These are phyloP conservation scores for Fusarium nematophilum DNA, from an alignment of 2,329 filamentous ascomycete genomes.

Conservation along the genomic window DNA sequence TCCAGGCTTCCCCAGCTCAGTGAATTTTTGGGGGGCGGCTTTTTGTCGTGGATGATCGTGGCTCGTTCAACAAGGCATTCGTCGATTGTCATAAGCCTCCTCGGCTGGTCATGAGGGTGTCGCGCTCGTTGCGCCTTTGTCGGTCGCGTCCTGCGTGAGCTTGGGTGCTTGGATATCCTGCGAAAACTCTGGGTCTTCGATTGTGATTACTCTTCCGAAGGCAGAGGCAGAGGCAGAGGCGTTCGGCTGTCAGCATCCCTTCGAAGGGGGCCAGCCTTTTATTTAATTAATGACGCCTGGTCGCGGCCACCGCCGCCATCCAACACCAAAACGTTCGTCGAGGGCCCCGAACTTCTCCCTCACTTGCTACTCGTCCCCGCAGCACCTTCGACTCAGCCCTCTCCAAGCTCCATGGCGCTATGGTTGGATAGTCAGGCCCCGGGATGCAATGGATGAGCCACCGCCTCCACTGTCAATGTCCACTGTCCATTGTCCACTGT, in stretches of 20 bases:
- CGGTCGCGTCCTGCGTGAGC: conserved; percentile 25
- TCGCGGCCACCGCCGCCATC: conserved; percentile 16
- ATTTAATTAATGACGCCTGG: conserved; percentile 28
- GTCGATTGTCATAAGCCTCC: conserved; percentile 10
- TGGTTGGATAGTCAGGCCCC: conserved; percentile 26
- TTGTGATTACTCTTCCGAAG: conserved; percentile 1
- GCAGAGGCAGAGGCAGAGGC: not conserved
- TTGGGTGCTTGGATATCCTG: not conserved
- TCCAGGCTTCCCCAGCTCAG: conserved; percentile 29
- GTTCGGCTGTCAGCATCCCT: conserved; percentile 6
- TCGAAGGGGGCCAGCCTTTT: conserved; percentile 26
- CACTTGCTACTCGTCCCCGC: conserved; percentile 31
- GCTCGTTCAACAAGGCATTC: conserved; percentile 18
- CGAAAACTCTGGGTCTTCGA: conserved; percentile 22
- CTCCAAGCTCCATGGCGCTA: conserved; percentile 36
- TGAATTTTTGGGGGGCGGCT: not conserved
- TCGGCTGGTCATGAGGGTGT: conserved; percentile 1
- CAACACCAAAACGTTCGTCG: conserved; percentile 13
- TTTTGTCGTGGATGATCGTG: conserved; percentile 12
- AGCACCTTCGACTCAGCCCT: conserved; percentile 41
- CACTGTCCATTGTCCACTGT: not conserved
- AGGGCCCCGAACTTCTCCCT: conserved; percentile 17
- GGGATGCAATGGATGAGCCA: conserved; percentile 37
- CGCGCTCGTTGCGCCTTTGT: conserved; percentile 14
- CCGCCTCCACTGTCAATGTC: conserved; percentile 30